A percentile compares a stretch with the other conserved stretches of the same genome.
Conservation (phyloP, 2,329 filamentous ascomycete genomes). For the Tolypocladium ovalisporum region DNA sequence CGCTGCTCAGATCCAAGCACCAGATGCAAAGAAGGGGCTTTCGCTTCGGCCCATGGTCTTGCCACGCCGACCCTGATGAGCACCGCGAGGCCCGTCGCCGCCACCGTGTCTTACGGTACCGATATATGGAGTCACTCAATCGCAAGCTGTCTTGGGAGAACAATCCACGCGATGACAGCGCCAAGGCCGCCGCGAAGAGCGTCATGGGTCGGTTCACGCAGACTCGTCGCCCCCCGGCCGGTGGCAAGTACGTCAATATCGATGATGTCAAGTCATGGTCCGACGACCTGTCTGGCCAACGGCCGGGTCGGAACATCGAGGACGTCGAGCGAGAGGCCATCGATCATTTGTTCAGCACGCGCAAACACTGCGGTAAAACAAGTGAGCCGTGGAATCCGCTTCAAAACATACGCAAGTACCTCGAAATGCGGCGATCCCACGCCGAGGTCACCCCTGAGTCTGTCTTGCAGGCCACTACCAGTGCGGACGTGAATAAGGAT, state of each 20-base stretch:
- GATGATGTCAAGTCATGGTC: constrained; percentile 24
- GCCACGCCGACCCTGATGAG: constrained; percentile 27
- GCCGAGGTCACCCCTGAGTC: constrained; percentile 10
- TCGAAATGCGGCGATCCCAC: constrained; percentile 11
- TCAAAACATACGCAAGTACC: constrained; percentile 21
- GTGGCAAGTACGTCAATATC: constrained; percentile 21
- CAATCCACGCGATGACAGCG: constrained; percentile 19
- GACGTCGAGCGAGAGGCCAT: constrained; percentile 33
- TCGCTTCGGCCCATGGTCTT: constrained; percentile 37
- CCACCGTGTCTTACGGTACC: constrained; percentile 30
- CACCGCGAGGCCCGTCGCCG: constrained; percentile 33
- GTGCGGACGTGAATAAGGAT: constrained; percentile 5
- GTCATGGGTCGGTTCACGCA: constrained; percentile 24
- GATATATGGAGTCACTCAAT: constrained; percentile 32
- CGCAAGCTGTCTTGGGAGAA: constrained; percentile 36
- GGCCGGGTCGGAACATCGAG: constrained; percentile 29
- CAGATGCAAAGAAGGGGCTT: constrained; percentile 27
- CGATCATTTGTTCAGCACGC: constrained; percentile 29
- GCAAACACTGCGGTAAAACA: constrained; percentile 9
- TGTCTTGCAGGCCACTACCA: constrained; percentile 13
- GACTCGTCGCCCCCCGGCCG: constrained; percentile 20
- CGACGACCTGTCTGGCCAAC: constrained; percentile 24
- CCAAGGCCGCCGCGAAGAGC: constrained; percentile 26
- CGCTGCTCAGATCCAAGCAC: not conserved
- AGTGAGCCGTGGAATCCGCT: constrained; percentile 19